These are phyloP conservation scores for Plantago lanceolata DNA, from an alignment of 305 asterid species.

Conservation along the genomic window DNA sequence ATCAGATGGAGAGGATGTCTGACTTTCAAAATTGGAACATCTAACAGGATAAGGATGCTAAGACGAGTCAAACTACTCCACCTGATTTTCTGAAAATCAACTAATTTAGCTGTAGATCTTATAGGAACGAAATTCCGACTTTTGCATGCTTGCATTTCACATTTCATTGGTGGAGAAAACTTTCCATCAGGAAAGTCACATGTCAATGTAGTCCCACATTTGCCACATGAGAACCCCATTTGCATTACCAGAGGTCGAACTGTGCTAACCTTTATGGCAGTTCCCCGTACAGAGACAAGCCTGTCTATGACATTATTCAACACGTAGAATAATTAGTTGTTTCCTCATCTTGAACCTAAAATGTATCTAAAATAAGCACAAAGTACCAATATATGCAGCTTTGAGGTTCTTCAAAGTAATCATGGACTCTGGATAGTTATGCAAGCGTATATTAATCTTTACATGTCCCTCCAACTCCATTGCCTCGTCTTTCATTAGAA, in stretches of 20 bases:
- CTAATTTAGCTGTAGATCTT: conserved; percentile 67
- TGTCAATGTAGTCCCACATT: conserved; percentile 65
- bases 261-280: conserved; percentile 80
- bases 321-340: conserved; percentile 18
- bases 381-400: conserved; percentile 93
- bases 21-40: conserved; percentile 11
- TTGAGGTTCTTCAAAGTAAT: conserved; percentile 90
- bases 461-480: conserved; percentile 31
- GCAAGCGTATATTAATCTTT: conserved; percentile 70
- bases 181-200: conserved; percentile 89
- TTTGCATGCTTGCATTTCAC: conserved; percentile 85
- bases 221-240: conserved; percentile 76
- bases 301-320: conserved; percentile 49
- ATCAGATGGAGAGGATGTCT: conserved; percentile 10
- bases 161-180: conserved; percentile 74
- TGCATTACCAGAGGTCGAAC: conserved; percentile 84
- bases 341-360: conserved; percentile 15
- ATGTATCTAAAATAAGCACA: conserved; percentile 12
- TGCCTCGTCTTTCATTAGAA: conserved; percentile 35
- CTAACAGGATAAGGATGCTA: conserved; percentile 4
- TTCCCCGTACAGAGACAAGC: conserved; percentile 84
- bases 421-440: conserved; percentile 72
- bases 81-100: conserved; percentile 98
- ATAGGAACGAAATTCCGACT: conserved; percentile 71
- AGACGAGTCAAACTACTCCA: conserved; percentile 20